Percentiles rank a stretch among this genome's conserved stretches.
Conservation (phyloP, 2,329 filamentous ascomycete genomes). For the Aspergillus quadricinctus region DNA sequence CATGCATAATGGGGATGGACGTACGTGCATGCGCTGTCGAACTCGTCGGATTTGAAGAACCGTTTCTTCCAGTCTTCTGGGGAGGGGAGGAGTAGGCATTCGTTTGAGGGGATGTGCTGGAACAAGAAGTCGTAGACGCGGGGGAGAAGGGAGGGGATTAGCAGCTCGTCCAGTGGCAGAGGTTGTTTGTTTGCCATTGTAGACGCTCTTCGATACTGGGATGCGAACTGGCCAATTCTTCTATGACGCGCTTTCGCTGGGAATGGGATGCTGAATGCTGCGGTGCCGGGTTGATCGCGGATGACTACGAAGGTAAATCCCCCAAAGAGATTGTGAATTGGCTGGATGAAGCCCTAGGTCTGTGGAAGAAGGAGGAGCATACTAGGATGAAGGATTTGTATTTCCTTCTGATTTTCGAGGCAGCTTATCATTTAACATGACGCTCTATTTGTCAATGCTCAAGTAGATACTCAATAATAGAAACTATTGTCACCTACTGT, state of each 20-base stretch:
- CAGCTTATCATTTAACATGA: too few species aligned
- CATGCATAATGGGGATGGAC: background rate
- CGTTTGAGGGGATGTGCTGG: conserved; percentile 1
- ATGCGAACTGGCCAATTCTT: background rate
- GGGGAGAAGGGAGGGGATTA: background rate
- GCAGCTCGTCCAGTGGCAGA: background rate
- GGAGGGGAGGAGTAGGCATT: conserved; percentile 1
- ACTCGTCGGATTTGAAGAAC: conserved; percentile 2
- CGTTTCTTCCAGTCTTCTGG: background rate
- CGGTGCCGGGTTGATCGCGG: background rate
- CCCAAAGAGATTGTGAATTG: too few species aligned
- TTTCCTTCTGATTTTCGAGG: too few species aligned
- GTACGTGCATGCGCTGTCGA: conserved; percentile 6
- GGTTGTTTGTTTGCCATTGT: background rate
- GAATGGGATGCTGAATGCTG: background rate
- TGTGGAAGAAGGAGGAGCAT: too few species aligned
- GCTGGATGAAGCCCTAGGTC: too few species aligned
- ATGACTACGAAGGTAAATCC: too few species aligned
- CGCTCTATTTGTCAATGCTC: too few species aligned
- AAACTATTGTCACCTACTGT: too few species aligned
- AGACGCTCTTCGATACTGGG: background rate
- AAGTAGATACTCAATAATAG: too few species aligned
- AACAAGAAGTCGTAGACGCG: conserved; percentile 6
- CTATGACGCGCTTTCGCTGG: background rate
- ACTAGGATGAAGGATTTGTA: too few species aligned